A percentile compares a stretch with the other conserved stretches of the same genome.
These are phyloP conservation scores for Dillenia turbinata DNA, from an alignment of 164 flowering plant species.

Conservation along the genomic window DNA sequence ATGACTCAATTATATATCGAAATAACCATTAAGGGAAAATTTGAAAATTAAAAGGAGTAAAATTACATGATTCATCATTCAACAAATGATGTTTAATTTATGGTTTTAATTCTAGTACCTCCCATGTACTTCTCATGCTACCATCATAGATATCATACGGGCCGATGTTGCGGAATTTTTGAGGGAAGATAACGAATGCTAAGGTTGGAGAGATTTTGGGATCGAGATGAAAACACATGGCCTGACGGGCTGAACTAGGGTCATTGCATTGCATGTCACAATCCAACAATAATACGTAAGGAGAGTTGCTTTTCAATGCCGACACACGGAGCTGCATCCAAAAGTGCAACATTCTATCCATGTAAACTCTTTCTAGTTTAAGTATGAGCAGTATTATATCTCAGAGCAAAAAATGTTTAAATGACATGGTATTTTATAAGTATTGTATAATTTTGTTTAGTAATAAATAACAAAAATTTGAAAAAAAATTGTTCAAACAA, in stretches of 20 bases:
- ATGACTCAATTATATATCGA: no score
- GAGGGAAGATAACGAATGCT: conserved; percentile 36
- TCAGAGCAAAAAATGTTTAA: no score
- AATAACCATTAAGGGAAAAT: no score
- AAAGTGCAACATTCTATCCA: neutral
- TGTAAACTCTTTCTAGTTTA: no score
- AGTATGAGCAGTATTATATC: no score
- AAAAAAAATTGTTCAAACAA: no score
- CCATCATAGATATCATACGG: conserved; percentile 25
- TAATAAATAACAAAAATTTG: no score
- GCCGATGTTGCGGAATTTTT: conserved; percentile 23
- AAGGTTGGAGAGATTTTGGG: conserved; percentile 17
- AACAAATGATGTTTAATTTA: no score
- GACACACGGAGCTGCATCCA: conserved; percentile 26
- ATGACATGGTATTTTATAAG: no score
- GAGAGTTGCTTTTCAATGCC: conserved; percentile 29
- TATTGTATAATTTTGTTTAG: no score
- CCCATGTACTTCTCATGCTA: conserved; percentile 7
- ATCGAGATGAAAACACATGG: conserved; percentile 42
- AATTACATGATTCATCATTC: no score
- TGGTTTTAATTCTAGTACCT: conserved; percentile 6
- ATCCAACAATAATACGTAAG: conserved; percentile 22
- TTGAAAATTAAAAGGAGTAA: no score
- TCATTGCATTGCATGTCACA: conserved; percentile 40
- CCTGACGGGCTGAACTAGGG: conserved; percentile 28